These are phyloP conservation scores for Pichia californica DNA, from an alignment of 805 yeast species.

Conservation along the genomic window DNA sequence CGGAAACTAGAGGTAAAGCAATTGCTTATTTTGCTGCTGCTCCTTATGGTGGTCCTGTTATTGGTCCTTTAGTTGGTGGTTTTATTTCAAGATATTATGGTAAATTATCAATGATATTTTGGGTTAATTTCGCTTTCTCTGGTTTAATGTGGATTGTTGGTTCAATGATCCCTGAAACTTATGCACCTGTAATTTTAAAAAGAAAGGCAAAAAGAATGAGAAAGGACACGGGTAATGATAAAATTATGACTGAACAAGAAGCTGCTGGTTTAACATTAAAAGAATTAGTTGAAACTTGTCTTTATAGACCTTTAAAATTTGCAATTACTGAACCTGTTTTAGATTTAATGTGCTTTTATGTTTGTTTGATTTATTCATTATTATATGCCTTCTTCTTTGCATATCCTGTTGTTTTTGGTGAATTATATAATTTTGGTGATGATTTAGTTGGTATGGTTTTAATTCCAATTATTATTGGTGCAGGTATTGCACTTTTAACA, in stretches of 20 bases:
- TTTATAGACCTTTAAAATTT: constrained; percentile 75
- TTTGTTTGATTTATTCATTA: constrained; percentile 84
- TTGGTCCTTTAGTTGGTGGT: constrained; percentile 86
- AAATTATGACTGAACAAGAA: constrained; percentile 90
- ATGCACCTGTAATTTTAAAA: constrained; percentile 73
- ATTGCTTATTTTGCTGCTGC: constrained; percentile 89
- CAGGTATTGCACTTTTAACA: constrained; percentile 60
- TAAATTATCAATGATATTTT: constrained; percentile 63
- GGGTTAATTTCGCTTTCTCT: constrained; percentile 92
- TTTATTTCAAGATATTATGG: constrained; percentile 70
- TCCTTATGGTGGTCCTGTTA: constrained; percentile 88
- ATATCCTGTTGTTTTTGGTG: constrained; percentile 80
- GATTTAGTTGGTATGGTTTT: constrained; percentile 80
- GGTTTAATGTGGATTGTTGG: constrained; percentile 73
- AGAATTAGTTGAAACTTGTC: constrained; percentile 67
- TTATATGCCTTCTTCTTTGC: constrained; percentile 93
- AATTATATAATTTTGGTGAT: constrained; percentile 70
- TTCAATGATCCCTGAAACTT: constrained; percentile 78
- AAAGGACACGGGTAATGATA: constrained; percentile 72
- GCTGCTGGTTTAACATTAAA: constrained; percentile 64
- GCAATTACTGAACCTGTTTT: constrained; percentile 78
- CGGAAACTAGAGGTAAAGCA: constrained; percentile 77
- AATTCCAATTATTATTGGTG: constrained; percentile 87
- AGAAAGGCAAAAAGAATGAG: constrained; percentile 59
- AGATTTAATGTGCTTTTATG: constrained; percentile 77